These are phyloP conservation scores for Jasminum sambac DNA, from an alignment of 257 asterid species.

Conservation along the genomic window DNA sequence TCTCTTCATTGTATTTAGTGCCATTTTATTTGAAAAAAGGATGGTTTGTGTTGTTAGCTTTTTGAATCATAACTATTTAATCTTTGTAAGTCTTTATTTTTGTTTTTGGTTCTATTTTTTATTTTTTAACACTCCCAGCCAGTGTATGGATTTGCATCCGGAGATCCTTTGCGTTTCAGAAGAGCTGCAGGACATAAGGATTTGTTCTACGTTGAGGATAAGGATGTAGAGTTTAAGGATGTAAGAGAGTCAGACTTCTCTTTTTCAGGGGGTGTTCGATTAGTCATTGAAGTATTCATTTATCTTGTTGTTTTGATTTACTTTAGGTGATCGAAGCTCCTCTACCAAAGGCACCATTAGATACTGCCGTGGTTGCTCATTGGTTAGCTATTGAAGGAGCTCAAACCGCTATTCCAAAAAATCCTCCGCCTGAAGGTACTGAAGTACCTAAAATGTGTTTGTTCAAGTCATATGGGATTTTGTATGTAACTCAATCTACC, in stretches of 20 bases:
- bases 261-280: conserved; percentile 2
- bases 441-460: conserved; percentile 27
- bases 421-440: conserved; percentile 85
- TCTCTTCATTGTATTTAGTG: not conserved
- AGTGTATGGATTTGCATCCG: conserved; percentile 88
- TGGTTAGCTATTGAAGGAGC: conserved; percentile 97
- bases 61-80: not conserved
- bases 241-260: conserved; percentile 38
- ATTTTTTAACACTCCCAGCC: conserved; percentile 50
- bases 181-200: conserved; percentile 94
- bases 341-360: conserved; percentile 89
- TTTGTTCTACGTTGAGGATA: conserved; percentile 83
- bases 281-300: conserved; percentile 8
- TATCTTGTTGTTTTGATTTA: conserved; percentile 17
- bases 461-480: conserved; percentile 13
- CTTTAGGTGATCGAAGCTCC: conserved; percentile 93
- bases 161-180: conserved; percentile 81
- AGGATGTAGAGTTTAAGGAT: conserved; percentile 92
- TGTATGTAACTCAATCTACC: conserved; percentile 1
- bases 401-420: conserved; percentile 97
- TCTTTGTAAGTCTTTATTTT: not conserved
- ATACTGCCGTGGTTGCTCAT: conserved; percentile 74
- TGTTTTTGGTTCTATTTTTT: conserved; percentile 25
- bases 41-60: conserved; percentile 1
- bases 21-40: not conserved